Base-by-base conservation (phyloP, 192 early-diverging fungal species). In the Linnemannia zychae region DNA sequence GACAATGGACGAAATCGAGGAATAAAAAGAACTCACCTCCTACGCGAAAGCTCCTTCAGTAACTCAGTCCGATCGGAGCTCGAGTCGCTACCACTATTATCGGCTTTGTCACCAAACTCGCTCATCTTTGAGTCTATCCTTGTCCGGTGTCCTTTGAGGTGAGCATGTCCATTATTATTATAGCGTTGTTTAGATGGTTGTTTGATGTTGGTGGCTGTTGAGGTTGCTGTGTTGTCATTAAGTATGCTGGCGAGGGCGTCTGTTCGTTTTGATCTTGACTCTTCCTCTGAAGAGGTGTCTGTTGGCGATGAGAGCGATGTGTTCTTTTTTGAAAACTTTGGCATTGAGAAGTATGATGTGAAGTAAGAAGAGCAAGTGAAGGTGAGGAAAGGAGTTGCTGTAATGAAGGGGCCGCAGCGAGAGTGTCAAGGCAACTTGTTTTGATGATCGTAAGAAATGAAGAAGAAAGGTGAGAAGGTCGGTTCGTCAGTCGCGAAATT, bases 101-200 rank as follows among this genome's bases (percentile, higher is more conserved):
- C 72, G 37, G 40, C 65, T 60, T 34, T 71, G 52, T 68, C 65
- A 17, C 67, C 72, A 46, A 63, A 31, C 11, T 76, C 74, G n/a
- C 75, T 57, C 37, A 31, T 34, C 17, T 52, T 71, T 7, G 63
- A 70, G 50, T 49, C 67, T 60, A 31, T 84, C 47, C 68, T 66
- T 20, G 65, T 63, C 46, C 74, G 38, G 67, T 70, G 72, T 36
- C 57, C 65, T 34, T 73, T 76, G 15, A 60, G 2, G 6, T 38
- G 68, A 11, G 40, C 65, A 48, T 83, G 53, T 37, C 69, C 70
- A 40, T 71, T 71, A 52, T 11, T 68, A 28, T n/a, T 28, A 20
- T 31, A n/a, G 20, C 68, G 57, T 24, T 79, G 67, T 4, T 48
- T 84, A 18, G 71, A n/a, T 49, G 81, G 16, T 57, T 49, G 49